Conservation (phyloP, 2,329 filamentous ascomycete species). For the Coniochaeta sp. region DNA sequence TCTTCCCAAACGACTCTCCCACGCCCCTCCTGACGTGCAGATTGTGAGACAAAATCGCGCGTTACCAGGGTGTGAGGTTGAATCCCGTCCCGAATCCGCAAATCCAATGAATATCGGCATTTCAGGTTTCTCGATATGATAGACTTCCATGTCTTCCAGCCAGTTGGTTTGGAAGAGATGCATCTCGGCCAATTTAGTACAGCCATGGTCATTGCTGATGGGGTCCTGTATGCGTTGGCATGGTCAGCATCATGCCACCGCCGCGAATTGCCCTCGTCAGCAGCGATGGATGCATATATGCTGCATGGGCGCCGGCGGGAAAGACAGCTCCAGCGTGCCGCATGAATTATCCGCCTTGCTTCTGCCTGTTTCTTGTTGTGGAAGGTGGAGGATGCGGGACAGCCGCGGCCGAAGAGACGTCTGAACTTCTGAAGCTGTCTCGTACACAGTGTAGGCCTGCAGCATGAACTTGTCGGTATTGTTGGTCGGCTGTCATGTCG, state of each 20-base stretch:
- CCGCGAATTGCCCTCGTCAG: neutral
- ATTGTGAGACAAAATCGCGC: neutral
- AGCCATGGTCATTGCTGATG: neutral
- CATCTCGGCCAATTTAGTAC: neutral
- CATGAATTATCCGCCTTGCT: neutral
- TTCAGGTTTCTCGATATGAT: neutral
- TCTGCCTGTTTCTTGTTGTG: neutral
- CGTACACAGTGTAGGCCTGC: neutral
- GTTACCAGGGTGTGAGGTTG: neutral
- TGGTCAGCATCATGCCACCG: neutral
- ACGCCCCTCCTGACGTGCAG: constrained; percentile 9
- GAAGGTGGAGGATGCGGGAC: neutral
- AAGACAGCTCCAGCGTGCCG: neutral
- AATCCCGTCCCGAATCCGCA: constrained; percentile 1
- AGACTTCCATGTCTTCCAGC: neutral
- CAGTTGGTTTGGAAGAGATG: neutral
- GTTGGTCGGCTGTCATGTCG: too few relatives aligned
- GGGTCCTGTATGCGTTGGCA: neutral
- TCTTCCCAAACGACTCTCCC: neutral
- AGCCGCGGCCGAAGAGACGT: neutral
- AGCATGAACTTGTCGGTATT: neutral
- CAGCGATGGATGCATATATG: neutral
- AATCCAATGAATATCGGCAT: neutral
- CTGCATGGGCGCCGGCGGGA: neutral
- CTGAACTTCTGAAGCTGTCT: neutral